Conservation (phyloP, 495 filamentous ascomycete species). For the Lentithecium fluviatile region DNA sequence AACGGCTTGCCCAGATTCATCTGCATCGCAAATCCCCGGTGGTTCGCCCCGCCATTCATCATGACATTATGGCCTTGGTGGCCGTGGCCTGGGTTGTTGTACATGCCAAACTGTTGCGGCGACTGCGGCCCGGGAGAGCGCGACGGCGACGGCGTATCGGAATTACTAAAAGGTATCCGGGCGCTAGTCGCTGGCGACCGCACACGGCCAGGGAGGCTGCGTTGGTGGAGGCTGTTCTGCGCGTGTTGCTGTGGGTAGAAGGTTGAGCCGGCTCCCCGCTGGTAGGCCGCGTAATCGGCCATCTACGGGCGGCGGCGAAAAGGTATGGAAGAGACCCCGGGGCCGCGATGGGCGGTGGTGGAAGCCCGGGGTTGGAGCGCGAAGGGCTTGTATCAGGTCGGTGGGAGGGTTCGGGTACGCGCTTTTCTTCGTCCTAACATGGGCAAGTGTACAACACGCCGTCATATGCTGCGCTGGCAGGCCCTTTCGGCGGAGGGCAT, state of each 20-base stretch:
- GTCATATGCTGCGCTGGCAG: constrained; percentile 28
- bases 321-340: not conserved
- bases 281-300: constrained; percentile 79
- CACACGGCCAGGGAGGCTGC: constrained; percentile 55
- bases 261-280: constrained; percentile 67
- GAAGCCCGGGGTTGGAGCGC: constrained; percentile 11
- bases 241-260: constrained; percentile 58
- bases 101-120: constrained; percentile 74
- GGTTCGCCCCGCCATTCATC: constrained; percentile 62
- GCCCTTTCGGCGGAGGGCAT: constrained; percentile 20
- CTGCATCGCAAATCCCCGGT: constrained; percentile 63
- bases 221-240: constrained; percentile 49
- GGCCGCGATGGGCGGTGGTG: constrained; percentile 1
- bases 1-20: constrained; percentile 69
- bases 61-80: constrained; percentile 79
- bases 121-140: constrained; percentile 68
- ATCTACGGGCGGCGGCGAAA: constrained; percentile 54
- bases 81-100: constrained; percentile 68
- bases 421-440: constrained; percentile 45
- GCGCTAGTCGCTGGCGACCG: constrained; percentile 55
- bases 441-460: constrained; percentile 25
- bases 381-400: constrained; percentile 30
- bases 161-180: constrained; percentile 43
- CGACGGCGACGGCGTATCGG: constrained; percentile 68
- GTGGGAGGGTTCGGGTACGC: constrained; percentile 37